Base-by-base conservation (phyloP, 164 flowering plant genomes). In the Annona squamosa region DNA sequence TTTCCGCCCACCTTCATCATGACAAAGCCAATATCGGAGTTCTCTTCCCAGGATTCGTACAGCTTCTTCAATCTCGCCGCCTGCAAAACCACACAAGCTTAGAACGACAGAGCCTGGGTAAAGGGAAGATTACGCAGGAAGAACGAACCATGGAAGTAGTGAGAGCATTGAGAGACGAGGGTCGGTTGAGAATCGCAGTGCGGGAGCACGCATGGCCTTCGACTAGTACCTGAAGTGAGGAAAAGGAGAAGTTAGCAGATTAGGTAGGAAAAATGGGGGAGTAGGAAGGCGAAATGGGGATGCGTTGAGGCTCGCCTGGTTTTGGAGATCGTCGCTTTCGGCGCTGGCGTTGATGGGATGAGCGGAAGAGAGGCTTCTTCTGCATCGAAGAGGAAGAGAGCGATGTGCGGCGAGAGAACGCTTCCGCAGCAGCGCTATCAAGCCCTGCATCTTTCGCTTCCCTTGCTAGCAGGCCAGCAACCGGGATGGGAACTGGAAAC, bases 1-100 rank as follows among this genome's bases (percentile, higher is more conserved):
- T 3, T 1, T 3, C 6, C 26, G 10, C 3, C 6, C 75, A 77
- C 93, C 97, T 90, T 94, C 91, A 90, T 87, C 63, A 87, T 64
- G 71, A 90, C 86, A 80, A 94, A 94, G 48, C 93, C 94, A 74
- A 91, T 82, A 80, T 86, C 88, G 16, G 88, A 74, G 76, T 91
- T 94, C 18, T 91, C 97, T 79, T 94, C 97, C 98, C 98, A 94
- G 42, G 97, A 89, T 76, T 87, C 92, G 74, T 91, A 91, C 59
- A 94, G 79, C 69, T 86, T 92, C 76, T 82, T 88, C 73, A 92
- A 82, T 76, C 94, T 81, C 70, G 79, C 89, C 4, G 74, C 89
- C 99, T 94, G 13, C 37, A 63, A 70, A 68, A n/a, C 46, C 63
- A 37, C 5, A 43, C n/a, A 41, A 63, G 13, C 59, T 10, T 52